Evolutionary conservation across 225 moss, liverwort and hornwort genomes (phyloP).

Genomic region (Climacium dendroides): DNA sequence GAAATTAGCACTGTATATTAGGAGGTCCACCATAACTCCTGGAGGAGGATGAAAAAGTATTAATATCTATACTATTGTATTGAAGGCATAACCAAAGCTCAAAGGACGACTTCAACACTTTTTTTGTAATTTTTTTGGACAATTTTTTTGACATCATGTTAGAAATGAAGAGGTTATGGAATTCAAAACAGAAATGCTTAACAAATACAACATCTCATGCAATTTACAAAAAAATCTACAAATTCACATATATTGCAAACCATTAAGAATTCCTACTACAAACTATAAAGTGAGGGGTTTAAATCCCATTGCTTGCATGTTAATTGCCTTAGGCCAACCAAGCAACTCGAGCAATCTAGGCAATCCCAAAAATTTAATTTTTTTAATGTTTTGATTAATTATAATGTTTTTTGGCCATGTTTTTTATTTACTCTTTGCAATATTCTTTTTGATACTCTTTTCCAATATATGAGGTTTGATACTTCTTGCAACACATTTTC

Average conservation of each 20-base stretch:
- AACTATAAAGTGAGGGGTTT: background rate
- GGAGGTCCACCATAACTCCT: too few relatives aligned
- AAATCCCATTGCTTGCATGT: background rate
- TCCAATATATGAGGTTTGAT: background rate
- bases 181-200: background rate
- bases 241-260: background rate
- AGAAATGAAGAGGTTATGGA: background rate
- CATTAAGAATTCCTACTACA: background rate
- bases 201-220: background rate
- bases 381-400: background rate
- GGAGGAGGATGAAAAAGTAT: accelerated
- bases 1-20: background rate
- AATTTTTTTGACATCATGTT: accelerated
- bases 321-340: background rate
- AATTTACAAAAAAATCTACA: background rate
- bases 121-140: background rate
- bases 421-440: background rate
- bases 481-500: too few relatives aligned
- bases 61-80: background rate
- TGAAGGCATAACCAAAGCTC: background rate
- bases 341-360: accelerated
- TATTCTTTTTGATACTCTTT: background rate
- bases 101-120: too few relatives aligned
- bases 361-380: background rate
- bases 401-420: accelerated